phyloP scores from a whole-genome alignment of 495 filamentous ascomycete genomes.

The Rhizodiscina lignyota region DNA sequence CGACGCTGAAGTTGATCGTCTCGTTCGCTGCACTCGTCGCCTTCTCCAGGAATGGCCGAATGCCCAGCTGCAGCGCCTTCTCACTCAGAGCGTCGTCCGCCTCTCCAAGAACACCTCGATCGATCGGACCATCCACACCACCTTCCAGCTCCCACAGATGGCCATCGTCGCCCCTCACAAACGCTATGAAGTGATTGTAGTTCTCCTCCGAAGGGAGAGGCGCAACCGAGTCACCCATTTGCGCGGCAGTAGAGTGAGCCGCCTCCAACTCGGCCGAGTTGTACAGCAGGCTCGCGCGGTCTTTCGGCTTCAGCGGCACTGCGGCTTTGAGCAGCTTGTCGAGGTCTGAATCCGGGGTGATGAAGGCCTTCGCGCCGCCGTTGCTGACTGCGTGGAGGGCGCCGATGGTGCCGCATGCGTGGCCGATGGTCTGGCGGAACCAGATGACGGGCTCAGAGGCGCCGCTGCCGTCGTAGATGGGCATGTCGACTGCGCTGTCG shows the following conservation, averaged over 20 bases:
- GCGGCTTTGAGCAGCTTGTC: conserved; percentile 1
- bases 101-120: conserved; percentile 6
- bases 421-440: conserved; percentile 21
- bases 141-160: conserved; percentile 16
- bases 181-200: conserved; percentile 16
- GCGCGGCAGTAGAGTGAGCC: conserved; percentile 10
- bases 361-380: conserved; percentile 5
- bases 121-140: conserved; percentile 13
- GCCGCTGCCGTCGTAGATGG: conserved; percentile 2
- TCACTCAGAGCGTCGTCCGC: conserved; percentile 12
- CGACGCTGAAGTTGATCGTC: conserved; percentile 14
- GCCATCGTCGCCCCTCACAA: conserved; percentile 12
- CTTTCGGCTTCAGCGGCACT: not conserved
- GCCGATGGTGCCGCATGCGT: conserved; percentile 21
- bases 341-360: conserved; percentile 2
- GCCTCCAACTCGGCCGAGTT: conserved; percentile 12
- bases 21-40: not conserved
- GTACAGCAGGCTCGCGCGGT: conserved; percentile 7
- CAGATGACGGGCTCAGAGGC: conserved; percentile 9
- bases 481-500: conserved; percentile 12
- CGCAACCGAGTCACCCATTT: conserved; percentile 12
- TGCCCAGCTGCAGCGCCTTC: conserved; percentile 6
- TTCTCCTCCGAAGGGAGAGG: conserved; percentile 11
- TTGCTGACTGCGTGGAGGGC: conserved; percentile 20
- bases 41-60: conserved; percentile 4